Percentiles rank a stretch among this genome's conserved stretches.
These are phyloP conservation scores for Exserohilum turcica DNA, from an alignment of 2,329 filamentous ascomycete genomes.

Conservation along the genomic window DNA sequence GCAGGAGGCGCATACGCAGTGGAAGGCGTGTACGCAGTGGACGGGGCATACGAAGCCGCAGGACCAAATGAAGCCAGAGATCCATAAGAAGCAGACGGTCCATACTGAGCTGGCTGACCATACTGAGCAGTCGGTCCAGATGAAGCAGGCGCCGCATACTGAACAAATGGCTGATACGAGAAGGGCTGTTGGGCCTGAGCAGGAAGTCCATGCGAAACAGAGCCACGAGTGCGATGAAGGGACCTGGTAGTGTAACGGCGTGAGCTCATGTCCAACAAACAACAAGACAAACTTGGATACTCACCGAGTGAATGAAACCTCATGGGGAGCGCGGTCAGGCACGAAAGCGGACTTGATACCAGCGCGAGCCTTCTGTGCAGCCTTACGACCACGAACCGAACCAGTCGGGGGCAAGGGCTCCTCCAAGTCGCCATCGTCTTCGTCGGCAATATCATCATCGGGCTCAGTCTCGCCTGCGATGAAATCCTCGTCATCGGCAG, in stretches of 20 bases:
- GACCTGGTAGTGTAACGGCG: neutral
- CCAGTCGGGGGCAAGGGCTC: neutral
- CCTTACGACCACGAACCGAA: conserved; percentile 7
- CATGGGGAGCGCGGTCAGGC: neutral
- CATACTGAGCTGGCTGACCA: too few species aligned
- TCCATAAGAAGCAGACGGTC: too few species aligned
- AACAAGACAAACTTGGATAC: neutral
- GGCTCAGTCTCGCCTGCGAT: conserved; percentile 13
- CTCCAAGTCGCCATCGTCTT: conserved; percentile 2
- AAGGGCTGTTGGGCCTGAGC: neutral
- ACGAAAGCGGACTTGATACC: conserved; percentile 11
- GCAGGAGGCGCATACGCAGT: too few species aligned
- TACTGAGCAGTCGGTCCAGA: too few species aligned
- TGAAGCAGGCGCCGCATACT: too few species aligned
- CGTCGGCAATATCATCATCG: conserved; percentile 15
- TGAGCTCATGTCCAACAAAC: neutral
- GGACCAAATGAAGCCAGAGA: too few species aligned
- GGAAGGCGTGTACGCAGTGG: too few species aligned
- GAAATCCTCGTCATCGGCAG: conserved; percentile 26
- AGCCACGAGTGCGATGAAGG: neutral
- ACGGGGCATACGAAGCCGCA: too few species aligned
- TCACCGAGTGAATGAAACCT: neutral
- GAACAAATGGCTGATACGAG: neutral
- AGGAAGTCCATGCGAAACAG: neutral
- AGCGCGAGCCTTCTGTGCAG: conserved; percentile 18